Evolutionary conservation across 1,284 basidiomycete species (phyloP).

Genomic region (Marasmius oreades): DNA sequence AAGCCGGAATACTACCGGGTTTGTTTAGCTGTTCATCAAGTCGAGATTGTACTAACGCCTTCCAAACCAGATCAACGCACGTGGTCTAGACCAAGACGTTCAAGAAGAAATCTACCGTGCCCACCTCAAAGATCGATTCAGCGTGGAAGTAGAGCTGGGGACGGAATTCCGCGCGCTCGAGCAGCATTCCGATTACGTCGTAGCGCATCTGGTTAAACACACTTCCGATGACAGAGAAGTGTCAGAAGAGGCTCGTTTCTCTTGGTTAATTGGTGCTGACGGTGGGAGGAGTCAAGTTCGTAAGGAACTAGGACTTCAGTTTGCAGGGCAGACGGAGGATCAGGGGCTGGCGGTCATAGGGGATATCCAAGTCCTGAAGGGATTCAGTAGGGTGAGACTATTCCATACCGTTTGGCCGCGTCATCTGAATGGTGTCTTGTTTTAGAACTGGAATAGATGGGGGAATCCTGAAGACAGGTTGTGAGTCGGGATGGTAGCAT

Average conservation of each 20-base stretch:
- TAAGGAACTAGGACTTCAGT: slow-evolving; percentile 39
- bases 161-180: slow-evolving; percentile 29
- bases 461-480: too few relatives aligned
- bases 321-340: slow-evolving; percentile 40
- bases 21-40: too few relatives aligned
- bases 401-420: too few relatives aligned
- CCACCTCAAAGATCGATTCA: slow-evolving; percentile 21
- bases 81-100: slow-evolving; percentile 29
- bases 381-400: too few relatives aligned
- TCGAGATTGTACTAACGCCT: background rate
- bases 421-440: too few relatives aligned
- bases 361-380: slow-evolving; percentile 33
- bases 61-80: slow-evolving; percentile 17
- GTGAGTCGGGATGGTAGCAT: too few relatives aligned
- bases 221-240: slow-evolving; percentile 13
- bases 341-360: slow-evolving; percentile 34
- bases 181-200: slow-evolving; percentile 24
- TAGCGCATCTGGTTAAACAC: slow-evolving; percentile 21
- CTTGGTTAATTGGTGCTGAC: slow-evolving; percentile 35
- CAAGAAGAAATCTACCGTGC: slow-evolving; percentile 29
- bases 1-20: slow-evolving; percentile 12
- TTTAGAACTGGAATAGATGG: too few relatives aligned
- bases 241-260: slow-evolving; percentile 18
- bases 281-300: slow-evolving; percentile 36
- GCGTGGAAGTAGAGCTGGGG: slow-evolving; percentile 27